Evolutionary conservation across 2,329 filamentous ascomycete species (phyloP), one percentile per base, ranked within the genome.

Genomic region (Colletotrichum limetticola): DNA sequence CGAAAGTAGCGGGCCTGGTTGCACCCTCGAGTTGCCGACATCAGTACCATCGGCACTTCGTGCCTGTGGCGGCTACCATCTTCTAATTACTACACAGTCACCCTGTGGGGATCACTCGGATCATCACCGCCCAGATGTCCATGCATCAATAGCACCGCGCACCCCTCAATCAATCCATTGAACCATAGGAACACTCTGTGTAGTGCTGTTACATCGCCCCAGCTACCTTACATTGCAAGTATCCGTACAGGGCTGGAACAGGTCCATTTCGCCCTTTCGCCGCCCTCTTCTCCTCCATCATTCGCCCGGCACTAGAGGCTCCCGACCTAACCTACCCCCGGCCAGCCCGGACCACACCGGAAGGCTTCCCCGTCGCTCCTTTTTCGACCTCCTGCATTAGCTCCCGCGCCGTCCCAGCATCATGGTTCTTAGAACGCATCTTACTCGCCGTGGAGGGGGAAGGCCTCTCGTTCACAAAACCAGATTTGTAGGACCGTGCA

Each of bases 371-470:
- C 60, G 66, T 35, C 22, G 35, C 26, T 42, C 37, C 66, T 37
- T 35, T 72, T 70, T 24, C 56, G 70, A 61, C 26, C 56, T 66
- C 61, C 26, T 70, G 66, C 70, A 57, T 70, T 72, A 72, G 70
- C 56, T 70, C 53, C 66, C 66, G 70, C 70, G 55, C 55, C 66
- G 55, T 65, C 60, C 56, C 56, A 60, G 66, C 66, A 52, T 72
- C 55, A 61, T 70, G 70, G 59, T 65, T 63, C 32, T 24, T 37
- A 7, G n/a, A 11, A 28, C 42, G 46, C 30, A 12, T 55, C 42
- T 55, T 32, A 57, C 32, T 58, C 53, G 24, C 35, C 19, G 28
- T 49, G 35, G 57, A 56, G 22, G 11, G 49, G 24, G 24, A n/a
- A 49, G 42, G 42, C 42, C 42, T 49, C 37, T 42, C 37, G 5